phyloP scores from a whole-genome alignment of 2,329 filamentous ascomycete species.

The Sporothrix sp. region DNA sequence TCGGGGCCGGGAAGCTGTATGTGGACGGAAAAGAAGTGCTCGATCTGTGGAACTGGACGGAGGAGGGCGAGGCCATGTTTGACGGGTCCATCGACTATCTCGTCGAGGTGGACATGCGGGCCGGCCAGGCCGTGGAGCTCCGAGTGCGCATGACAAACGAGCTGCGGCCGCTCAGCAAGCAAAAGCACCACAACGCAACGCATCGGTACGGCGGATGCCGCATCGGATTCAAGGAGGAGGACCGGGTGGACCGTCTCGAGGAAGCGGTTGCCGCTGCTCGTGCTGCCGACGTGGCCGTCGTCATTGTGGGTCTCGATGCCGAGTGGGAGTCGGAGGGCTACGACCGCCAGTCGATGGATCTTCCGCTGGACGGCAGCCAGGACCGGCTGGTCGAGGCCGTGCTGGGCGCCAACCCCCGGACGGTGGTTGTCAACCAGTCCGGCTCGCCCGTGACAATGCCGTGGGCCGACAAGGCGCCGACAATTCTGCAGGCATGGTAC shows the following conservation, averaged over 20 bases:
- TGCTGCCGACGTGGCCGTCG: slow-evolving; percentile 55
- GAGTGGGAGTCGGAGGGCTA: slow-evolving; percentile 72
- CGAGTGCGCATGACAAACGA: slow-evolving; percentile 58
- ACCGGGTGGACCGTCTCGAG: slow-evolving; percentile 51
- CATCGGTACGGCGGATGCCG: slow-evolving; percentile 63
- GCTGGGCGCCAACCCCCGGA: slow-evolving; percentile 51
- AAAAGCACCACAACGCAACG: slow-evolving; percentile 45
- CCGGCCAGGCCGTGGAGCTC: slow-evolving; percentile 49
- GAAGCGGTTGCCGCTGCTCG: slow-evolving; percentile 54
- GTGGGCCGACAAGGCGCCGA: slow-evolving; percentile 55
- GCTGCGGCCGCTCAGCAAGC: slow-evolving; percentile 50
- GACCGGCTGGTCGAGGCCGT: slow-evolving; percentile 56
- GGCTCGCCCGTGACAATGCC: slow-evolving; percentile 62
- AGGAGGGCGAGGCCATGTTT: slow-evolving; percentile 62
- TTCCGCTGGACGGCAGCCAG: slow-evolving; percentile 46
- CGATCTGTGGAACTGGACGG: slow-evolving; percentile 60
- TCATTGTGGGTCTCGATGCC: slow-evolving; percentile 59
- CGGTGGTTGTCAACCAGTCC: slow-evolving; percentile 59
- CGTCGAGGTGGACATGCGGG: slow-evolving; percentile 50
- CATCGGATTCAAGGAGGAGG: slow-evolving; percentile 60
- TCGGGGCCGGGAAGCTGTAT: slow-evolving; percentile 53
- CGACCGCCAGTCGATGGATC: slow-evolving; percentile 52
- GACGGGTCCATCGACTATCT: slow-evolving; percentile 56
- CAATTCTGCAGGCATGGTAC: slow-evolving; percentile 63
- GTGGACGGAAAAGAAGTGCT: slow-evolving; percentile 50